phyloP scores from a whole-genome alignment of 495 filamentous ascomycete species.

The Pyronema domesticum region DNA sequence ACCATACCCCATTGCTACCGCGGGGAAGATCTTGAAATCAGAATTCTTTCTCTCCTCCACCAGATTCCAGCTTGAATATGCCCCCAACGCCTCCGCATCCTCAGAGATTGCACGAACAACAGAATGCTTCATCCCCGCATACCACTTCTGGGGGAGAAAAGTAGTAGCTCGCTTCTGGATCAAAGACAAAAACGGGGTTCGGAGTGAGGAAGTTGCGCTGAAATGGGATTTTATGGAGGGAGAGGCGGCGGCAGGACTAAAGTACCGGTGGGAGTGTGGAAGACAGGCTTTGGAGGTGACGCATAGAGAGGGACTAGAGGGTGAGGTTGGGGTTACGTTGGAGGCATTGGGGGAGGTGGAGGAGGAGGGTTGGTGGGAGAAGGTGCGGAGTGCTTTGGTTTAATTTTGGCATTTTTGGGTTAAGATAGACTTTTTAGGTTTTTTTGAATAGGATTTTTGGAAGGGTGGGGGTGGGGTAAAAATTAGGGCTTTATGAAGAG shows the following conservation, averaged over 20 bases:
- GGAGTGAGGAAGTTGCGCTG: background rate
- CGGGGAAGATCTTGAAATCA: conserved; percentile 13
- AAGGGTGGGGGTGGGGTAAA: no score
- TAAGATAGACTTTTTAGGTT: no score
- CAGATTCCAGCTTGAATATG: conserved; percentile 14
- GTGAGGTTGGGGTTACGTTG: background rate
- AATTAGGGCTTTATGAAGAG: no score
- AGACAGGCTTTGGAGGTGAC: conserved; percentile 12
- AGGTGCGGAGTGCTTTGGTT: background rate
- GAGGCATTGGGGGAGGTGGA: background rate
- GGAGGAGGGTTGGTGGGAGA: background rate
- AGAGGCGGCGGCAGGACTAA: conserved; percentile 2
- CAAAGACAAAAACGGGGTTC: background rate
- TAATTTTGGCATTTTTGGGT: no score
- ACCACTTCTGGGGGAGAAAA: conserved; percentile 18
- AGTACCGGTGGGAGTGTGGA: conserved; percentile 18
- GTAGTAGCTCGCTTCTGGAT: conserved; percentile 5
- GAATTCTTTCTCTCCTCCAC: conserved; percentile 16
- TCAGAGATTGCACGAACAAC: conserved; percentile 12
- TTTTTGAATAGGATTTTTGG: no score
- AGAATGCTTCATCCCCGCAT: conserved; percentile 20
- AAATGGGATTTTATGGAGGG: conserved; percentile 3
- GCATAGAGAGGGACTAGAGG: background rate
- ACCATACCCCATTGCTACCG: conserved; percentile 19
- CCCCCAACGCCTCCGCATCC: conserved; percentile 1